phyloP scores from a whole-genome alignment of 2,329 filamentous ascomycete genomes.

The Aspergillus udagawae region DNA sequence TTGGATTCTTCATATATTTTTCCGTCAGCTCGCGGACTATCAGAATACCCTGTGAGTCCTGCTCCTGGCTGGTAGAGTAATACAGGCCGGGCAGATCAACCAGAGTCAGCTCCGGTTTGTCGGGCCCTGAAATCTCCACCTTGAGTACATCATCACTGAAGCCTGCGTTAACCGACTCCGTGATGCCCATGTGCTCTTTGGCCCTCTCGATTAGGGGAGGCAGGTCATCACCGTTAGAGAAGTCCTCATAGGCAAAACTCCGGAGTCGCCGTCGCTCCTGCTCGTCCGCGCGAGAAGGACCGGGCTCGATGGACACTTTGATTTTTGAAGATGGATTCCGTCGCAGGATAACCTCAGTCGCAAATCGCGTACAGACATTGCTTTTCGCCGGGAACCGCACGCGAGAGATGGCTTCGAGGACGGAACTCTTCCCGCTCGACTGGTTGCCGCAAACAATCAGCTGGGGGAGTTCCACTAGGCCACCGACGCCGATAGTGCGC shows the following conservation, averaged over 20 bases:
- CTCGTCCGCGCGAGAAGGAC: constrained; percentile 14
- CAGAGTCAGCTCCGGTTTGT: constrained; percentile 57
- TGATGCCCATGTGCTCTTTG: constrained; percentile 47
- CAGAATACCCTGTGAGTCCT: constrained; percentile 49
- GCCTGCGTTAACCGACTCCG: constrained; percentile 12
- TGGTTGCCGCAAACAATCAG: constrained; percentile 59
- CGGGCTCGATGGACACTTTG: constrained; percentile 43
- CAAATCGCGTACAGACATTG: constrained; percentile 57
- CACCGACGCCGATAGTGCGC: constrained; percentile 47
- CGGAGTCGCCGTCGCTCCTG: constrained; percentile 3
- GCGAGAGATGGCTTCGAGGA: constrained; percentile 60
- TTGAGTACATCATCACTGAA: constrained; percentile 50
- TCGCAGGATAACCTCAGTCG: constrained; percentile 57
- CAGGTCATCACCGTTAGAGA: constrained; percentile 28
- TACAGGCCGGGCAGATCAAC: constrained; percentile 61
- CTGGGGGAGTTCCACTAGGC: constrained; percentile 49
- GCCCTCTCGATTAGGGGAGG: constrained; percentile 51
- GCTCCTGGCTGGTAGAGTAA: constrained; percentile 50
- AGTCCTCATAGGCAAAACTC: constrained; percentile 8
- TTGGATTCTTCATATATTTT: constrained; percentile 53
- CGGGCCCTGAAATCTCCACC: constrained; percentile 57
- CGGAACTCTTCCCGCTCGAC: constrained; percentile 61
- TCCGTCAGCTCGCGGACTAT: constrained; percentile 49
- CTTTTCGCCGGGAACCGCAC: constrained; percentile 57
- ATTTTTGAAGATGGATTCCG: constrained; percentile 35